Conservation (phyloP, 2,329 filamentous ascomycete species). For the Botryotinia calthae region DNA sequence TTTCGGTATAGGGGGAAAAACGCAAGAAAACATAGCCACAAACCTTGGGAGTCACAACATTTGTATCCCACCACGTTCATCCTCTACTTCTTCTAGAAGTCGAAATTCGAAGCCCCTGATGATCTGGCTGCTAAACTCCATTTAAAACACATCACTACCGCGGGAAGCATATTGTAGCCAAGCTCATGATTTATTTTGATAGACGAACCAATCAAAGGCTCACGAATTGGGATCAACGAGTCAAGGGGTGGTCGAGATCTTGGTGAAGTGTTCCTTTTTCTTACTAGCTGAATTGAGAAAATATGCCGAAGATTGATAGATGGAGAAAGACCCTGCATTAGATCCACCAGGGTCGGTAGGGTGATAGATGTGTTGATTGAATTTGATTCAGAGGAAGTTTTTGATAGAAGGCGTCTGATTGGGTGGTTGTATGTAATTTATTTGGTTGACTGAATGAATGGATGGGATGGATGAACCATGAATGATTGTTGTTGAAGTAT, state of each 20-base stretch:
- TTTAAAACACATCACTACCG: not conserved
- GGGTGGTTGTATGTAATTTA: not conserved
- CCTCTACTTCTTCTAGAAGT: not conserved
- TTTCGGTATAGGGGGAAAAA: not conserved
- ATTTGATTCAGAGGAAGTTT: not conserved
- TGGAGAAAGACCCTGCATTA: conserved; percentile 9
- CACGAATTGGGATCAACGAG: not conserved
- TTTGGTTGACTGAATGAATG: not conserved
- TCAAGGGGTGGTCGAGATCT: conserved; percentile 1
- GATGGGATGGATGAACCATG: not conserved
- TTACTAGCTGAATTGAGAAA: not conserved
- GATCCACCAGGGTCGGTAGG: not conserved
- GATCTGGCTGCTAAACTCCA: not conserved
- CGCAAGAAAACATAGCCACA: not conserved
- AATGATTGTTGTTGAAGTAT: not conserved
- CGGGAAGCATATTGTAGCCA: not conserved
- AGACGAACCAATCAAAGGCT: not conserved
- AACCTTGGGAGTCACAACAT: conserved; percentile 1
- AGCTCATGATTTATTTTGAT: not conserved
- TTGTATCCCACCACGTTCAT: not conserved
- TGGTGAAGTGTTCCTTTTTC: not conserved
- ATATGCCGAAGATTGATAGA: not conserved
- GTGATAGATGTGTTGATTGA: not conserved
- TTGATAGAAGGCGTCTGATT: not conserved
- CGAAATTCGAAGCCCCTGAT: not conserved